Conservation (phyloP, 345 rosid species). For the Aquilaria sinensis region DNA sequence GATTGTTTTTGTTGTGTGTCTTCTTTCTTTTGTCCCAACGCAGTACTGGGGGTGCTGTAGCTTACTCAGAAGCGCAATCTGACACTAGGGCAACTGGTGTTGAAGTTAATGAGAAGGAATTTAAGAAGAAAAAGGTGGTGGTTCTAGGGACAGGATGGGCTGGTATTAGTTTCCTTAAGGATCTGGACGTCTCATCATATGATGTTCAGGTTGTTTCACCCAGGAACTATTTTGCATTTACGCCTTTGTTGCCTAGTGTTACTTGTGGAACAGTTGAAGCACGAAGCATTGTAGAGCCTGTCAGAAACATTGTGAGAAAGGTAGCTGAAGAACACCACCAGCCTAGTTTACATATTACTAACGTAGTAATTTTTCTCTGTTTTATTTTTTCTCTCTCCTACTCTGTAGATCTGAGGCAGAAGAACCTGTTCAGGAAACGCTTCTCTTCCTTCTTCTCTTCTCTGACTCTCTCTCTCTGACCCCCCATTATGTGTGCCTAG, state of each 20-base stretch:
- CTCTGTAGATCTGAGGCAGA: not conserved
- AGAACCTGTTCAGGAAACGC: not conserved
- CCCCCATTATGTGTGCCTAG: not conserved
- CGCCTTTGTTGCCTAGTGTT: conserved; percentile 91
- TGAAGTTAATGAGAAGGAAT: conserved; percentile 27
- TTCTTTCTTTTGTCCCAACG: conserved; percentile 13
- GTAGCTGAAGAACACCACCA: conserved; percentile 26
- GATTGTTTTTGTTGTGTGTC: not conserved
- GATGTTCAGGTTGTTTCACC: conserved; percentile 94
- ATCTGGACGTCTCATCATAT: conserved; percentile 57
- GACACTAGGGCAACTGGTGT: conserved; percentile 18
- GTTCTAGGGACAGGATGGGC: conserved; percentile 99
- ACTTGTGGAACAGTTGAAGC: conserved; percentile 99
- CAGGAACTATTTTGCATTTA: conserved; percentile 89
- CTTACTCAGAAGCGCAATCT: conserved; percentile 56
- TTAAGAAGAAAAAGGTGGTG: conserved; percentile 66
- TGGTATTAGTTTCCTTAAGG: conserved; percentile 81
- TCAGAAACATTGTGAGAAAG: conserved; percentile 83
- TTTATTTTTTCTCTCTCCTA: no score
- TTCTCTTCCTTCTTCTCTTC: not conserved
- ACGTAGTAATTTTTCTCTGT: no score
- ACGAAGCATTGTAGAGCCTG: conserved; percentile 89
- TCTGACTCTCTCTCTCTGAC: no score
- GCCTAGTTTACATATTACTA: not conserved
- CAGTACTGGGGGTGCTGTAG: conserved; percentile 72